Evolutionary conservation across 495 filamentous ascomycete genomes (phyloP).

Genomic region (Extremus antarcticus): DNA sequence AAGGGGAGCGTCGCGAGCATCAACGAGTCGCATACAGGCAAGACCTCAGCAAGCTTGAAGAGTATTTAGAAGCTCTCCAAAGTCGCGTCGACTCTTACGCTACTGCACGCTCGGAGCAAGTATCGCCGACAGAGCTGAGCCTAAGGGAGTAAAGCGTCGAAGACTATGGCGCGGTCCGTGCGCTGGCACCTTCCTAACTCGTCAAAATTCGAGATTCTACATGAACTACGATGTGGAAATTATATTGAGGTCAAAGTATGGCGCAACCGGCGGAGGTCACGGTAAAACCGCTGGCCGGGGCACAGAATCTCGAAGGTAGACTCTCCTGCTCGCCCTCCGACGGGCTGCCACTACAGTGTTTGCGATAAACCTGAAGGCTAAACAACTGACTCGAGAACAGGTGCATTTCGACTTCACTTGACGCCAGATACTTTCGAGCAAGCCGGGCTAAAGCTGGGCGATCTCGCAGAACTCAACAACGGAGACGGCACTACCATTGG

Average conservation of each 20-base stretch:
- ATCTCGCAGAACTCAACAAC: slow-evolving; percentile 35
- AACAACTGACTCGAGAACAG: slow-evolving; percentile 17
- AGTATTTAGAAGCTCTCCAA: no score
- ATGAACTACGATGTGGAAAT: not conserved
- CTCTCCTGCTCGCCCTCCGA: no score
- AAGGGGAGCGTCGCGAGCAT: slow-evolving; percentile 7
- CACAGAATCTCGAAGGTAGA: not conserved
- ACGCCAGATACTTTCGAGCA: slow-evolving; percentile 51
- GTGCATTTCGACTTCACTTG: slow-evolving; percentile 56
- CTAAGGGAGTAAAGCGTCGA: no score
- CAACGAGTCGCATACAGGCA: no score
- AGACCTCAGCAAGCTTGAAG: no score
- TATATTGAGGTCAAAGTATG: not conserved
- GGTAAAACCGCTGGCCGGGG: not conserved
- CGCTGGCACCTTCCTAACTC: not conserved
- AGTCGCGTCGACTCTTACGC: no score
- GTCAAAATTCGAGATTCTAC: not conserved
- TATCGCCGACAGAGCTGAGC: no score
- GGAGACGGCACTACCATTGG: slow-evolving; percentile 2
- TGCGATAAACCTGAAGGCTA: no score
- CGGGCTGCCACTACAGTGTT: no score
- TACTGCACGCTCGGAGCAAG: no score
- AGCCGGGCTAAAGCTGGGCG: slow-evolving; percentile 50
- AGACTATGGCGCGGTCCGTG: no score
- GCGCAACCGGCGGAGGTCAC: not conserved